Evolutionary conservation across 352 stramenopile genomes (phyloP).

Genomic region (Pythium utonaiense): DNA sequence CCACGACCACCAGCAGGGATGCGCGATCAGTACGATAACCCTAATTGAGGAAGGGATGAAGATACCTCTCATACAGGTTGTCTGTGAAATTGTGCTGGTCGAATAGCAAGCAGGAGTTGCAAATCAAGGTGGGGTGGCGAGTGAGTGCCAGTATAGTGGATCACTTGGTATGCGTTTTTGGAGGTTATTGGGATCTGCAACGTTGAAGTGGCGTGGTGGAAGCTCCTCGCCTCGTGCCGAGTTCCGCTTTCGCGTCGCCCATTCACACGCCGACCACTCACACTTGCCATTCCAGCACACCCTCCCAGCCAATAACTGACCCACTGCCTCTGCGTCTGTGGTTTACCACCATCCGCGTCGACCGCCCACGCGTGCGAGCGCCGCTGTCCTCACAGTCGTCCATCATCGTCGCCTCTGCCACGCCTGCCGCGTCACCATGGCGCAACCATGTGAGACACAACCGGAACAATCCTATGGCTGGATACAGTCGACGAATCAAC

Average conservation of each 20-base stretch:
- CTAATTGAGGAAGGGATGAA: too few relatives aligned
- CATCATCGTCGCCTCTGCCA: not conserved
- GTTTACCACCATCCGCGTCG: too few relatives aligned
- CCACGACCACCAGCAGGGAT: conserved; percentile 1
- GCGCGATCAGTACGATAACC: conserved; percentile 13
- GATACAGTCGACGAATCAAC: not conserved
- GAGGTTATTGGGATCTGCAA: conserved; percentile 23
- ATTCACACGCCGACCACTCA: not conserved
- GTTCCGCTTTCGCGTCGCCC: not conserved
- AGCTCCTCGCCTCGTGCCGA: not conserved
- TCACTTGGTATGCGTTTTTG: conserved; percentile 2
- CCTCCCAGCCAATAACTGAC: too few relatives aligned
- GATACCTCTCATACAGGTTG: too few relatives aligned
- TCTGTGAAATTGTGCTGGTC: conserved; percentile 4
- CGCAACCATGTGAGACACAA: conserved; percentile 7
- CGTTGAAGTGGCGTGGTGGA: conserved; percentile 26
- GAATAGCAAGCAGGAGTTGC: not conserved
- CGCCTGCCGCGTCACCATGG: not conserved
- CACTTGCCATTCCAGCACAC: too few relatives aligned
- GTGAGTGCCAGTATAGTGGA: conserved; percentile 6
- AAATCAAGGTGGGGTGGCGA: not conserved
- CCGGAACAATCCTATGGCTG: conserved; percentile 1
- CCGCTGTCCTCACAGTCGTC: not conserved
- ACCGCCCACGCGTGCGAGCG: too few relatives aligned
- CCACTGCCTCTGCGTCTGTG: too few relatives aligned